Percentiles rank a stretch among this genome's conserved stretches.
Conservation (phyloP, 495 filamentous ascomycete genomes). For the Choiromyces venosus region DNA sequence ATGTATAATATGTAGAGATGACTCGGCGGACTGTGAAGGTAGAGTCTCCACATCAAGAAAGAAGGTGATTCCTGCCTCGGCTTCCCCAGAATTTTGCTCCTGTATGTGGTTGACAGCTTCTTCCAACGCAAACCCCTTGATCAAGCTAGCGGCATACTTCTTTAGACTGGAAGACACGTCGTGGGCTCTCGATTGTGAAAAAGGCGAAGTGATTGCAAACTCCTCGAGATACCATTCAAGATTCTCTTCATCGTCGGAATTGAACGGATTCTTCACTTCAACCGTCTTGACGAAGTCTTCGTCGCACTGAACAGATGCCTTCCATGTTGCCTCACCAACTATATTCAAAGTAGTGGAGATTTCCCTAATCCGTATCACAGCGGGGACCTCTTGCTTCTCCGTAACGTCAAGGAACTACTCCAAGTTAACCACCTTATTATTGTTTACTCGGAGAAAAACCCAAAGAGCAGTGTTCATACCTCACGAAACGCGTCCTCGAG, state of each 20-base stretch:
- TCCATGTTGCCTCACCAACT: background rate
- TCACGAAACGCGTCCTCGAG: slow-evolving; percentile 1
- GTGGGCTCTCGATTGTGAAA: background rate
- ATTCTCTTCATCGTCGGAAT: background rate
- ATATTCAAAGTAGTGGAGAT: background rate
- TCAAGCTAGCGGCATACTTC: background rate
- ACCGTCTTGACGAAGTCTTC: background rate
- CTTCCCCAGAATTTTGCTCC: background rate
- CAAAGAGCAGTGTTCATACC: background rate
- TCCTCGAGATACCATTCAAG: slow-evolving; percentile 2
- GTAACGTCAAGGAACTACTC: background rate
- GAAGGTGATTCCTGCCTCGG: background rate
- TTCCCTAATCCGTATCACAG: slow-evolving; percentile 1
- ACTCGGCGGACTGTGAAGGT: background rate
- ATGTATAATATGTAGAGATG: slow-evolving; percentile 20
- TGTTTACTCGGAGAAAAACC: background rate
- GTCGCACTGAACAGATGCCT: background rate
- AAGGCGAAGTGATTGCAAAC: background rate
- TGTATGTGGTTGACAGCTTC: background rate
- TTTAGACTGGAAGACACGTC: background rate
- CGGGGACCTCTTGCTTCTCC: background rate
- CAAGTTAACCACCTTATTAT: background rate
- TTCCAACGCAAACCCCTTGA: background rate
- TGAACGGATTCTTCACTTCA: background rate
- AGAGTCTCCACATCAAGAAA: background rate